Evolutionary conservation across 192 early-diverging fungal genomes (phyloP).

Genomic region (Linnemannia zychae): DNA sequence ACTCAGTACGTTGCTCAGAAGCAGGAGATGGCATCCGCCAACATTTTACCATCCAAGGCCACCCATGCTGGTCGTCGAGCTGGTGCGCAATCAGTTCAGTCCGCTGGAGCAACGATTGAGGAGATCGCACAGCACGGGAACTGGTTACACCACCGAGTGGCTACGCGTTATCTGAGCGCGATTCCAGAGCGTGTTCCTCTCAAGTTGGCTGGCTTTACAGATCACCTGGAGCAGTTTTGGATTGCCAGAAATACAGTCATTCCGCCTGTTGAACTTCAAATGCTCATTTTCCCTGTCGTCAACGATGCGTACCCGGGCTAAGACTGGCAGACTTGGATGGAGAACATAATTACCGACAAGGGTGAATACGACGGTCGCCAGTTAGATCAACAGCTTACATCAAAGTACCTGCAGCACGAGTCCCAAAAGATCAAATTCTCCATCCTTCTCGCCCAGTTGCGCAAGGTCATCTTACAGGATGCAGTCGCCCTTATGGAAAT

Average conservation of each 20-base stretch:
- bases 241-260: slow-evolving; percentile 17
- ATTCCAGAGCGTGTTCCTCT: slow-evolving; percentile 11
- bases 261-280: slow-evolving; percentile 32
- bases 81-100: slow-evolving; percentile 24
- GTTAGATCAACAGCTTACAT: neutral
- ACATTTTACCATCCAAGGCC: slow-evolving; percentile 19
- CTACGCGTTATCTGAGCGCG: slow-evolving; percentile 9
- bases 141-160: slow-evolving; percentile 10
- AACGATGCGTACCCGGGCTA: slow-evolving; percentile 1
- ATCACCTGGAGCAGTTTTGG: slow-evolving; percentile 20
- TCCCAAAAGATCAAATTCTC: slow-evolving; percentile 13
- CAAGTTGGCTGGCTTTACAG: slow-evolving; percentile 23
- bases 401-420: neutral
- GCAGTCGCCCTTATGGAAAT: slow-evolving; percentile 30
- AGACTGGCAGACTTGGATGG: slow-evolving; percentile 27
- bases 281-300: slow-evolving; percentile 14
- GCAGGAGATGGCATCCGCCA: slow-evolving; percentile 17
- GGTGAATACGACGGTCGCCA: slow-evolving; percentile 1
- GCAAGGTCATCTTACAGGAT: slow-evolving; percentile 37
- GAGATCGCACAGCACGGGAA: slow-evolving; percentile 35
- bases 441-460: slow-evolving; percentile 21
- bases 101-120: slow-evolving; percentile 1
- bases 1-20: slow-evolving; percentile 28
- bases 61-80: slow-evolving; percentile 27
- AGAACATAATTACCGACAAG: slow-evolving; percentile 34